phyloP scores from a whole-genome alignment of 129 eudicot species.

The Flaveria linearis region DNA sequence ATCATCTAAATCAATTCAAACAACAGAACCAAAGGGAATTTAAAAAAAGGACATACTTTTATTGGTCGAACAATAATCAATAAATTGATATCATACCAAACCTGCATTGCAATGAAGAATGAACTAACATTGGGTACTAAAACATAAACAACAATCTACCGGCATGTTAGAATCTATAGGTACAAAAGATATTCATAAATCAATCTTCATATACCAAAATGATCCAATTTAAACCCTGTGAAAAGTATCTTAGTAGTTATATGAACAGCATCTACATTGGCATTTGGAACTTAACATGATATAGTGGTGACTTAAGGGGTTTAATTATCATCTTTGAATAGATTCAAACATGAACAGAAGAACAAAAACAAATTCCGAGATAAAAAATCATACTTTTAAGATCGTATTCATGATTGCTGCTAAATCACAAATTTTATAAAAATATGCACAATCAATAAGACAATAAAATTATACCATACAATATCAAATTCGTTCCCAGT shows the following conservation, averaged over 20 bases:
- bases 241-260: not conserved
- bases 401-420: not conserved
- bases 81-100: not conserved
- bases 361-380: not conserved
- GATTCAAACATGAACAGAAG: not conserved
- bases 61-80: not conserved
- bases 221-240: not conserved
- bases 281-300: not conserved
- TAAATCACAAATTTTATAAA: not conserved
- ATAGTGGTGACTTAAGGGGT: not conserved
- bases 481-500: not conserved
- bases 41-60: too few relatives aligned
- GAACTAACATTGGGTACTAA: not conserved
- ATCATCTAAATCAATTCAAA: not conserved
- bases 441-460: not conserved
- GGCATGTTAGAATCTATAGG: too few relatives aligned
- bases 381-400: not conserved
- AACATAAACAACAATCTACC: too few relatives aligned
- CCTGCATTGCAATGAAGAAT: not conserved
- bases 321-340: not conserved
- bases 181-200: too few relatives aligned
- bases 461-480: not conserved
- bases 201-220: not conserved
- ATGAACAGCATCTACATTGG: not conserved
- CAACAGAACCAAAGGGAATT: not conserved